These are phyloP conservation scores for Candida yuanshanica DNA, from an alignment of 805 yeast species.

Conservation along the genomic window DNA sequence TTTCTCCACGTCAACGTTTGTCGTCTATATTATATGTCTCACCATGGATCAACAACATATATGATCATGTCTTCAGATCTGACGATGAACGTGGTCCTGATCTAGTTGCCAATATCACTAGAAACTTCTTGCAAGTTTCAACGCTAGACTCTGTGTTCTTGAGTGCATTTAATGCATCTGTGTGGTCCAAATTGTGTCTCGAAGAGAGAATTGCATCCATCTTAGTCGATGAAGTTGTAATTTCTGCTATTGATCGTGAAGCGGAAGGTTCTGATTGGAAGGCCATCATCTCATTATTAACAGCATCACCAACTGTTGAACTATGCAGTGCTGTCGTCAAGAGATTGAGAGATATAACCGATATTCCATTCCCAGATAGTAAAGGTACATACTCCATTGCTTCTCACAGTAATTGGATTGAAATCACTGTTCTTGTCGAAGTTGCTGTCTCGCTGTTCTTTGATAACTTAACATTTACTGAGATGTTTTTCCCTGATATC, in stretches of 20 bases:
- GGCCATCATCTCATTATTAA: slow-evolving; percentile 54
- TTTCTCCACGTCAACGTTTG: slow-evolving; percentile 23
- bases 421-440: slow-evolving; percentile 60
- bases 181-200: slow-evolving; percentile 63
- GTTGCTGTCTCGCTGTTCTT: slow-evolving; percentile 63
- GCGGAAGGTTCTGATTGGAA: slow-evolving; percentile 72
- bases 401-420: slow-evolving; percentile 59
- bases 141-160: slow-evolving; percentile 42
- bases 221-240: slow-evolving; percentile 67
- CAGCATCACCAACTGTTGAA: slow-evolving; percentile 64
- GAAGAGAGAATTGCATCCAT: slow-evolving; percentile 54
- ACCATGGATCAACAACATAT: slow-evolving; percentile 73
- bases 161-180: slow-evolving; percentile 47
- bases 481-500: slow-evolving; percentile 65
- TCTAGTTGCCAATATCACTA: slow-evolving; percentile 51
- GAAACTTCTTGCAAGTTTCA: slow-evolving; percentile 57
- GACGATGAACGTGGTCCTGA: slow-evolving; percentile 57
- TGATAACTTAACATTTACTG: slow-evolving; percentile 57
- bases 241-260: slow-evolving; percentile 68
- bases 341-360: slow-evolving; percentile 50
- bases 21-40: slow-evolving; percentile 40
- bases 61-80: slow-evolving; percentile 46
- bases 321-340: slow-evolving; percentile 60
- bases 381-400: slow-evolving; percentile 39
- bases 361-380: slow-evolving; percentile 39